Base-by-base conservation (phyloP, 257 asterid species). In the Nemophila menziesii region DNA sequence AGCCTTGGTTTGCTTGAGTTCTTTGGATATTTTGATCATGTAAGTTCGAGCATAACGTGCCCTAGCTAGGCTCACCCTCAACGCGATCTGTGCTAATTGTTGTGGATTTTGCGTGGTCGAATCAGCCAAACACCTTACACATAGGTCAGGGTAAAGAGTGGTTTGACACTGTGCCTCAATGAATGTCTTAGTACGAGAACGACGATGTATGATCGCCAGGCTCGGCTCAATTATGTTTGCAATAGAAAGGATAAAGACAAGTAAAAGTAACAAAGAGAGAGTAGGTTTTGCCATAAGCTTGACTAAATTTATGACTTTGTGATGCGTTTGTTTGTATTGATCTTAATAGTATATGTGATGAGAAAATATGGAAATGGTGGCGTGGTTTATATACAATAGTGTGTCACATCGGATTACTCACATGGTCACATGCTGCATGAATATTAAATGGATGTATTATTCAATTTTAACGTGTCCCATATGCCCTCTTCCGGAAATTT, bases 41-140 rank as follows among this genome's bases (percentile, higher is more conserved):
- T 73, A 79, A 5, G 56, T 56, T 6, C 60, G 64, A 0, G 94
- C 72, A 22, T 67, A 68, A 37, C 61, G 47, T 1, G 94, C 87
- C 60, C 48, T 39, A 10, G 38, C 68, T 14, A 73, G 29, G 42
- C 82, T 78, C 22, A 82, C 82, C 36, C 24, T 55, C 10, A 82
- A 56, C 0, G 94, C 84, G 8, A 67, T 17, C 7, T 66, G 84
- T 10, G 84, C 84, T 12, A 82, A 22, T 16, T 62, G 67, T 15
- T 60, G 77, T 0, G 65, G 78, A 10, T 71, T 71, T 22, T 64
- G 48, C 0, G 62, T 9, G 2, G 54, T 61, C 0, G 85, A 57
- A 19, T 27, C 14, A 0, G 55, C 65, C 18, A 65, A 62, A 3
- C 50, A 61, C 4, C 62, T 65, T 14, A 48, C 48, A 14, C 94